Conservation (phyloP, 208 protist species). For the Trypanosoma brucei region DNA sequence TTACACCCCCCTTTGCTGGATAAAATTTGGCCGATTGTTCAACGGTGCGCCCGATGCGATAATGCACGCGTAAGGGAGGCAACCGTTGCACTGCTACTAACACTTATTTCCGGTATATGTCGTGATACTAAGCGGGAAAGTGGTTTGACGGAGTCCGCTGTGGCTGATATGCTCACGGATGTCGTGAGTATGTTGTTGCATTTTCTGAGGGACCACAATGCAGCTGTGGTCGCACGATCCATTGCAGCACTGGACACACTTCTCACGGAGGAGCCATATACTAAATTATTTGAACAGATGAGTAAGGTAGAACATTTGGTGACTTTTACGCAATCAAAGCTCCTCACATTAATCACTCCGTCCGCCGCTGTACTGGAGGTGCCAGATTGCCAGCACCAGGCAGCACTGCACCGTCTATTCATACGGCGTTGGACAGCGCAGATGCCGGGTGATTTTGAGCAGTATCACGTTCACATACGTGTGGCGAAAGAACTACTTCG, state of each 20-base stretch:
- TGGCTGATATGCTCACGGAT: constrained; percentile 32
- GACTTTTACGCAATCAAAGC: constrained; percentile 57
- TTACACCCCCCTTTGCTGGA: constrained; percentile 53
- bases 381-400: constrained; percentile 27
- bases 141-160: background rate
- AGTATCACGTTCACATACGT: constrained; percentile 29
- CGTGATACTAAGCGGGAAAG: background rate
- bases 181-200: constrained; percentile 67
- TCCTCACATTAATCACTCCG: constrained; percentile 37
- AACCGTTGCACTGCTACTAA: constrained; percentile 68
- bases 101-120: constrained; percentile 32
- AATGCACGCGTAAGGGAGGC: constrained; percentile 73
- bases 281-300: constrained; percentile 26
- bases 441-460: constrained; percentile 30
- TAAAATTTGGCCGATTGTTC: constrained; percentile 66
- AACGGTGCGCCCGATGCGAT: constrained; percentile 61
- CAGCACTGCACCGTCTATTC: constrained; percentile 58
- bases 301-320: constrained; percentile 38
- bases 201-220: constrained; percentile 69
- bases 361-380: background rate
- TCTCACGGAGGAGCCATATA: constrained; percentile 42
- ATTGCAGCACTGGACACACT: constrained; percentile 67
- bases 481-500: constrained; percentile 51
- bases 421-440: constrained; percentile 54
- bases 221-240: constrained; percentile 58